Evolutionary conservation across 1,284 basidiomycete genomes (phyloP).

Genomic region (Cutaneotrichosporon daszewskae): DNA sequence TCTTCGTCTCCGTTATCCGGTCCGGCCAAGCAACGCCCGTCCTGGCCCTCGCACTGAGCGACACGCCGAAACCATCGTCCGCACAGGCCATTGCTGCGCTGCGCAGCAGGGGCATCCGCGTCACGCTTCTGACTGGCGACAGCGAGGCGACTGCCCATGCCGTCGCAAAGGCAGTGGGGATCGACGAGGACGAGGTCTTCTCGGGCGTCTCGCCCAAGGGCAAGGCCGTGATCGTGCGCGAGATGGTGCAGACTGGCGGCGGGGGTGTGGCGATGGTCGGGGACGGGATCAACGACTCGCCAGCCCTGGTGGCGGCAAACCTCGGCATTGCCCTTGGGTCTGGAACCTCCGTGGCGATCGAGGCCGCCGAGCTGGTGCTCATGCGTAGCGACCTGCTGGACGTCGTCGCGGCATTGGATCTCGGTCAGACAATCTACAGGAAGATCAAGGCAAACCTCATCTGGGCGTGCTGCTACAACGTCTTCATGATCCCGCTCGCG

Average conservation of each 20-base stretch:
- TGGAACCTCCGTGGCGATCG: constrained; percentile 93
- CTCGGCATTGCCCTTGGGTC: constrained; percentile 94
- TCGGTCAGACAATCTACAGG: constrained; percentile 80
- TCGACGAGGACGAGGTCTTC: constrained; percentile 71
- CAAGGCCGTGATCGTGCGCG: constrained; percentile 73
- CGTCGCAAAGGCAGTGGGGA: constrained; percentile 80
- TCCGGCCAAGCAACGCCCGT: constrained; percentile 52
- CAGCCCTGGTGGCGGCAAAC: constrained; percentile 88
- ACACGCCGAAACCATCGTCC: constrained; percentile 76
- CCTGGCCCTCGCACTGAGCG: constrained; percentile 71
- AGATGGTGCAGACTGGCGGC: constrained; percentile 60
- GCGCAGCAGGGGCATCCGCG: constrained; percentile 78
- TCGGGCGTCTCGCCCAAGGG: constrained; percentile 87
- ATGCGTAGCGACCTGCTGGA: constrained; percentile 95
- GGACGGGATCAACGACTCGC: constrained; percentile 98
- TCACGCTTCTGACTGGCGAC: constrained; percentile 88
- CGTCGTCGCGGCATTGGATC: constrained; percentile 89
- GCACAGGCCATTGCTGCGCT: constrained; percentile 71
- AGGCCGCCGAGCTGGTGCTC: constrained; percentile 95
- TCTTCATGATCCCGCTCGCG: constrained; percentile 92
- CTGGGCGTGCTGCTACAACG: constrained; percentile 91
- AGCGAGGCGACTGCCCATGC: constrained; percentile 73
- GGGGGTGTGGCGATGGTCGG: constrained; percentile 94
- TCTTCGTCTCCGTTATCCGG: constrained; percentile 64
- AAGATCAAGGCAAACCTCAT: constrained; percentile 79